Base-by-base conservation (phyloP, 352 stramenopile species). In the Phytophthora constricta region DNA sequence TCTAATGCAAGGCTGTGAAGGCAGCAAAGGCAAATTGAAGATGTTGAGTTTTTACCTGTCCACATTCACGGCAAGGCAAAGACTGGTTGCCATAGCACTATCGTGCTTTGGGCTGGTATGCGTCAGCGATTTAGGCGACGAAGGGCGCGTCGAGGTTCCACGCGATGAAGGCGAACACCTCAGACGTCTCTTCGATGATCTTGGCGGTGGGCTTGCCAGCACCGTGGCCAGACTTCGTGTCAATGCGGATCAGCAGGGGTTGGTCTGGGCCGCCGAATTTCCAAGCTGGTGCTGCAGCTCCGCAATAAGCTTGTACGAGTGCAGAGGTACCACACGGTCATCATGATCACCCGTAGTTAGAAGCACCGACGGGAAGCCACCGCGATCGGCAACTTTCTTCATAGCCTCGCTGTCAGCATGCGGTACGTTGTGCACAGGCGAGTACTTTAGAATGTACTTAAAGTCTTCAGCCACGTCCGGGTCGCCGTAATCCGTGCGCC, bases 251-350 rank as follows among this genome's bases (percentile, higher is more conserved):
- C 5, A 97, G 46, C 22, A 97, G 57, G 91, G 91, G 68, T 96
- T 96, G 26, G 68, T 89, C 65, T 97, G 89, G 4, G 70, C 51
- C 37, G 74, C 48, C 17, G 77, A 80, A 25, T 55, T 58, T 10
- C 87, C 89, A 8, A 96, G 79, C 34, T 87, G 69, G 57, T 95
- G 68, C 74, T 97, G 91, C 58, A 97, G 65, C 70, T 93, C 85
- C 10, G 91, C 86, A 58, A 92, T 91, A 22, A 96, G 79, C 77
- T 97, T 97, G 85, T 91, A 96, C 74, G 87, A 96, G 72, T 97
- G 91, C 59, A 96, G 68, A 3, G 91, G 91, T 54, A 96, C 90
- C 42, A 97, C 91, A 26, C 91, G 81, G 58, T 97, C 91, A 48
- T 97, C 91, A 63, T 97, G 90, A 70, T 97, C 91, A 13, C 90